These are phyloP conservation scores for Sungouiozyma intestinalis DNA, from an alignment of 805 yeast genomes.

Conservation along the genomic window DNA sequence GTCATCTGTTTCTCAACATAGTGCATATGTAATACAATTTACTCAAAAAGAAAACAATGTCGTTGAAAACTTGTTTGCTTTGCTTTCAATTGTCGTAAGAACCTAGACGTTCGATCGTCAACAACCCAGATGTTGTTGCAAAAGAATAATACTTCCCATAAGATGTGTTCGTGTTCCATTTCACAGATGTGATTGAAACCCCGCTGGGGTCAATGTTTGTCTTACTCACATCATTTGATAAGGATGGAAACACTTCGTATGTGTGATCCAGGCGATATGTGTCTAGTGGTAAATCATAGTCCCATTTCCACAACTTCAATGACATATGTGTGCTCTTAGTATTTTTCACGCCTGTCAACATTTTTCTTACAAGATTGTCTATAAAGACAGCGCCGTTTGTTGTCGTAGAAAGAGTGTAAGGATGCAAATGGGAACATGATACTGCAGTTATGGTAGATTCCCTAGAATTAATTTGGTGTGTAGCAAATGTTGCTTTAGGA, in stretches of 20 bases:
- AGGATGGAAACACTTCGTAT: slow-evolving; percentile 28
- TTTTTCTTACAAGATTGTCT: slow-evolving; percentile 32
- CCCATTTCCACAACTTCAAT: slow-evolving; percentile 31
- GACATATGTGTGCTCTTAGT: slow-evolving; percentile 22
- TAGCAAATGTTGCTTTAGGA: slow-evolving; percentile 29
- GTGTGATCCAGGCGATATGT: slow-evolving; percentile 34
- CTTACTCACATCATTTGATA: slow-evolving; percentile 19
- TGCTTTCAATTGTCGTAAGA: not conserved
- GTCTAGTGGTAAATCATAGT: slow-evolving; percentile 31
- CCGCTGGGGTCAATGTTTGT: slow-evolving; percentile 39
- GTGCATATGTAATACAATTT: not conserved
- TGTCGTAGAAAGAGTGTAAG: slow-evolving; percentile 38
- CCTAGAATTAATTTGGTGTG: slow-evolving; percentile 30
- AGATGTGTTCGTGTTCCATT: slow-evolving; percentile 46
- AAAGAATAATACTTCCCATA: slow-evolving; percentile 37
- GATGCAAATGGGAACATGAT: slow-evolving; percentile 36
- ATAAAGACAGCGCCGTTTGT: slow-evolving; percentile 39
- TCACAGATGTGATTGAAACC: slow-evolving; percentile 37
- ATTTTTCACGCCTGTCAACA: slow-evolving; percentile 29
- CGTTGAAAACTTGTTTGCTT: not conserved
- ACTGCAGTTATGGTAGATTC: slow-evolving; percentile 33
- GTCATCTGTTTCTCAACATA: not conserved
- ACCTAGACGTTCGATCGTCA: slow-evolving; percentile 19
- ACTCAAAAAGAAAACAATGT: not conserved
- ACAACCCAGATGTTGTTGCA: slow-evolving; percentile 24